Percentiles rank a stretch among this genome's conserved stretches.
Evolutionary conservation across 2,329 filamentous ascomycete genomes (phyloP).

Genomic region (Cladosporium sp.): DNA sequence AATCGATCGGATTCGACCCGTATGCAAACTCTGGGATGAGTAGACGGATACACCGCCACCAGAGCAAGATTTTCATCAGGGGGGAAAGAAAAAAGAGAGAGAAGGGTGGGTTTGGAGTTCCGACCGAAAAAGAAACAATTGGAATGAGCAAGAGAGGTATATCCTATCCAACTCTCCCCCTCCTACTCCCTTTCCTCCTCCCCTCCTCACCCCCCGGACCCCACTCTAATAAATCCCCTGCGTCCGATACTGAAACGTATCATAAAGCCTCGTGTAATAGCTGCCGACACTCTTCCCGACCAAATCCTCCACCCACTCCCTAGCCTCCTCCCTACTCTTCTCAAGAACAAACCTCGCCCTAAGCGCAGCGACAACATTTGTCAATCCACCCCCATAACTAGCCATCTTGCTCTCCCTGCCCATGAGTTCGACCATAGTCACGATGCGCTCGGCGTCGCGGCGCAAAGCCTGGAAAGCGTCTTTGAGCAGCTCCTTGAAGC

Average conservation of each 20-base stretch:
- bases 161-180: background rate
- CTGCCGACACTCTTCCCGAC: slow-evolving; percentile 77
- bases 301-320: slow-evolving; percentile 76
- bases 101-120: too few species aligned
- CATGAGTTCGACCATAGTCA: slow-evolving; percentile 81
- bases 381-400: slow-evolving; percentile 71
- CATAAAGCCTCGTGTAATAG: slow-evolving; percentile 81
- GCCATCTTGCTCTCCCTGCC: slow-evolving; percentile 79
- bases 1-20: too few species aligned
- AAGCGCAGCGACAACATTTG: slow-evolving; percentile 63
- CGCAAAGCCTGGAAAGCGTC: slow-evolving; percentile 77
- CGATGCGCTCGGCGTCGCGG: slow-evolving; percentile 72
- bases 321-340: slow-evolving; percentile 74
- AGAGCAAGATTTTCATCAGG: too few species aligned
- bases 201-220: background rate
- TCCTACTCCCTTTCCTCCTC: background rate
- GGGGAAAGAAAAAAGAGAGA: too few species aligned
- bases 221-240: slow-evolving; percentile 75
- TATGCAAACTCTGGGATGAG: too few species aligned
- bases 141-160: too few species aligned
- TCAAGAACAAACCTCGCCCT: slow-evolving; percentile 76
- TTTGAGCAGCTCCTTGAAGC: slow-evolving; percentile 76
- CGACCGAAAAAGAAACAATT: too few species aligned
- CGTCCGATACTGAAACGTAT: slow-evolving; percentile 72
- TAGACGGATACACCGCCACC: too few species aligned